A percentile compares a stretch with the other conserved stretches of the same genome.
Evolutionary conservation across 768 basidiomycete species (phyloP).

Genomic region (Lactarius hengduanensis): DNA sequence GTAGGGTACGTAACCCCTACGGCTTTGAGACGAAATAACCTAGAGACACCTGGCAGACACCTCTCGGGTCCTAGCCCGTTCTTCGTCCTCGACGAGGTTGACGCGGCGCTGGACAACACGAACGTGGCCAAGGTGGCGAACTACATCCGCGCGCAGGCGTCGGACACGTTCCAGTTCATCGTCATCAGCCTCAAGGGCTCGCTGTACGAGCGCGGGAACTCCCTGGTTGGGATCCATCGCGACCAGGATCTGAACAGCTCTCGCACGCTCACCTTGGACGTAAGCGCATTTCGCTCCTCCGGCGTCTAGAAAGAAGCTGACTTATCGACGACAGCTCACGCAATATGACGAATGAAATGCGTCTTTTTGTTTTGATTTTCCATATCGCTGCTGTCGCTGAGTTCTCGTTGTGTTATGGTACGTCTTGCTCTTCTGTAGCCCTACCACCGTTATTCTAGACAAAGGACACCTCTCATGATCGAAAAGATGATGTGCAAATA

Average conservation of each 20-base stretch:
- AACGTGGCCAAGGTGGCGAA: constrained; percentile 95
- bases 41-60: neutral
- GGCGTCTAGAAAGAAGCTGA: neutral
- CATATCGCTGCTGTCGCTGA: constrained; percentile 3
- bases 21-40: neutral
- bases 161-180: constrained; percentile 88
- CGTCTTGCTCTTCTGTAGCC: constrained; percentile 3
- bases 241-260: constrained; percentile 95
- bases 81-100: constrained; percentile 98
- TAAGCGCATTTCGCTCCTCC: constrained; percentile 39
- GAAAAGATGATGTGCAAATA: constrained; percentile 5
- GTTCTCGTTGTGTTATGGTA: neutral
- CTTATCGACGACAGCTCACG: constrained; percentile 44
- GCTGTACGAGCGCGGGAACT: constrained; percentile 85
- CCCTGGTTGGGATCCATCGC: constrained; percentile 90
- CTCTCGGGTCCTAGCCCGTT: constrained; percentile 61
- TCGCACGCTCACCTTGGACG: constrained; percentile 86
- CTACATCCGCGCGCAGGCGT: constrained; percentile 85
- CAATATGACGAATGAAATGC: constrained; percentile 56
- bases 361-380: no score
- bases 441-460: neutral
- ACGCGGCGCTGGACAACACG: constrained; percentile 97
- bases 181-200: constrained; percentile 97
- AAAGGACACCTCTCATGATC: neutral
- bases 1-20: neutral